Base-by-base conservation (phyloP, 257 asterid genomes). In the Craterostigma plantagineum region DNA sequence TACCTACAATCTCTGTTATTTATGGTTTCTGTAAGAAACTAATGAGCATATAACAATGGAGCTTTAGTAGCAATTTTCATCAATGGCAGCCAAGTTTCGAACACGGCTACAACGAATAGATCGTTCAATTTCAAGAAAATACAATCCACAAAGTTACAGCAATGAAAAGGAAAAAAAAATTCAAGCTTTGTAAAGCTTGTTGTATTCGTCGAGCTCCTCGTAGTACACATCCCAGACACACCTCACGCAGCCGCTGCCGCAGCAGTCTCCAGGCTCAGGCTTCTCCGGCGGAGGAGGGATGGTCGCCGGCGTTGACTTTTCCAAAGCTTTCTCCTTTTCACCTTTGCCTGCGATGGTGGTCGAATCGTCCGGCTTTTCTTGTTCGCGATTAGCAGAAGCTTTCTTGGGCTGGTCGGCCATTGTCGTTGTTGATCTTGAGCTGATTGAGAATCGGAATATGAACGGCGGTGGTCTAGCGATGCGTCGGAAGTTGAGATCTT, bases 191-290 rank as follows among this genome's bases (percentile, higher is more conserved):
- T 58, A 63, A 38, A 72, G 62, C 63, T 45, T 53, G 55, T 75
- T 55, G 60, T 75, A 79, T 42, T 72, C 92, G 33, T 79, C 92
- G 35, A 79, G 83, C 61, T 79, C 92, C 14, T 75, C 92, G 30
- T 67, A 79, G 48, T 79, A 79, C 8, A 63, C 42, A 40, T 79
- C 92, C 92, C 92, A 79, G 16, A 79, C 87, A 62, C 92, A 79
- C 54, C 76, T 64, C 33, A 79, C 73, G 49, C 92, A 79, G 43
- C 92, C 92, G 63, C 77, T 75, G 46, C 80, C 92, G 62, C 87
- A 79, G 59, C 92, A 79, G 63, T 75, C 87, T 44, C 73, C 87
- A 27, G 87, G 78, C 63, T 75, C 30, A 44, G 92, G 92, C 70
- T 72, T 79, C 70, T 79, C 87, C 59, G 87, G 92, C 53, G 76